Base-by-base conservation (phyloP, 306 rosid genomes). In the Vicia villosa region DNA sequence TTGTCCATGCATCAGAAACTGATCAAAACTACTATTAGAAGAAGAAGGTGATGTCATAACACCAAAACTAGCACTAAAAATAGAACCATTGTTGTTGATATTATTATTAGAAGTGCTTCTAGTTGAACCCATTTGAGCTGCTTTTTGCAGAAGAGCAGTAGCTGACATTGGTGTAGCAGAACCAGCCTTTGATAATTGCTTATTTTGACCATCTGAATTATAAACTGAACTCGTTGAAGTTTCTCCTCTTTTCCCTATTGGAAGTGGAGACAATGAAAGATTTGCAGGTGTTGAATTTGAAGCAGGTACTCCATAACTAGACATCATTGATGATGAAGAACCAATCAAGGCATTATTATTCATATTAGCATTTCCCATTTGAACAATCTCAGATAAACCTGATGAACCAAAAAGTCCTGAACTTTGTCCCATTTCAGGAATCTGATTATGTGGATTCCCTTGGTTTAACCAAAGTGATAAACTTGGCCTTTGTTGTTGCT, bases 401-500 rank as follows among this genome's bases (percentile, higher is more conserved):
- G 82, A 80, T 28, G 85, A 40, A 63, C 68, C 74, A 60, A 60
- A 81, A 28, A 34, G 80, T 40, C 77, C 78, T 15, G 84, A 72
- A 69, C 81, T 79, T 5, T 69, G 77, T n/a, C 75, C 81, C 68
- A 81, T 67, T 54, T 86, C 88, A 63, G 40, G 7, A 5, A 34
- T 34, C 38, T 34, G 38, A 34, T 28, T 4, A 28, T 28, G 32
- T 28, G 32, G 19, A 24, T 71, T 82, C 66, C 85, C 82, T 47
- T 88, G 89, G 56, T 84, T 92, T 49, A 89, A 49, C 96, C 96
- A 92, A 1, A 86, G 84, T 8, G 98, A 88, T 47, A 90, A 79
- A 47, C 86, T 86, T n/a, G 92, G 83, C 63, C 89, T 88, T 21
- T 84, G 80, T 4, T 55, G 65, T 3, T 55, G 65, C 6, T 65